Base-by-base conservation (phyloP, 306 rosid genomes). In the Pueraria montana region DNA sequence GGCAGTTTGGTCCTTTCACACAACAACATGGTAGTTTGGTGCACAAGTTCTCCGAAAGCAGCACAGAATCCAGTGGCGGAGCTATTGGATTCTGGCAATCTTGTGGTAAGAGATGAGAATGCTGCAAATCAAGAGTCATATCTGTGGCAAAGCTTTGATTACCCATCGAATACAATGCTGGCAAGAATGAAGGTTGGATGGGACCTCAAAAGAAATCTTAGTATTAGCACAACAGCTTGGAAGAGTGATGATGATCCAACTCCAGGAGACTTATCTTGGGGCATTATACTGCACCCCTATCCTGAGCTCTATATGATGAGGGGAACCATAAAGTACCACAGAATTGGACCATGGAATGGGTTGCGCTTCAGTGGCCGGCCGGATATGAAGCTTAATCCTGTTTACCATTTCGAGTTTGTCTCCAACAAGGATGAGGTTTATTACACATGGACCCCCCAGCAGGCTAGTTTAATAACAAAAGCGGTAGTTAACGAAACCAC, bases 121-220 rank as follows among this genome's bases (percentile, higher is more conserved):
- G 7, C 6, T 2, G 34, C 8, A 16, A 59, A 64, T 13, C 18
- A 66, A 23, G 76, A 53, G 34, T 6, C 0, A 0, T 90, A 88
- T 20, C 30, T 79, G 49, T 84, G 87, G 87, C 84, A 84, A 32
- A 78, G 83, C 62, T 84, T 84, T 52, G 83, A 84, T 18, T 72
- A 62, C 42, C 83, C 80, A 0, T n/a, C 48, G 1, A 65, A 84
- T n/a, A 79, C 81, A 3, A 0, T 17, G 2, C 16, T 84, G 49
- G 34, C 81, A 4, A 73, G 65, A 11, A 84, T 79, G 84, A 84
- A 84, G 66, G 8, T 84, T 6, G 84, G 87, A 42, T 18, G 81
- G 81, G 36, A 80, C 76, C 66, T 79, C 30, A 6, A 9, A 24
- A 30, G 1, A 16, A 20, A 34, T 16, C 1, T 55, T 0, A 27